A percentile compares a stretch with the other conserved stretches of the same genome.
These are phyloP conservation scores for Ustilago xerochloae DNA, from an alignment of 1,284 basidiomycete species.

Conservation along the genomic window DNA sequence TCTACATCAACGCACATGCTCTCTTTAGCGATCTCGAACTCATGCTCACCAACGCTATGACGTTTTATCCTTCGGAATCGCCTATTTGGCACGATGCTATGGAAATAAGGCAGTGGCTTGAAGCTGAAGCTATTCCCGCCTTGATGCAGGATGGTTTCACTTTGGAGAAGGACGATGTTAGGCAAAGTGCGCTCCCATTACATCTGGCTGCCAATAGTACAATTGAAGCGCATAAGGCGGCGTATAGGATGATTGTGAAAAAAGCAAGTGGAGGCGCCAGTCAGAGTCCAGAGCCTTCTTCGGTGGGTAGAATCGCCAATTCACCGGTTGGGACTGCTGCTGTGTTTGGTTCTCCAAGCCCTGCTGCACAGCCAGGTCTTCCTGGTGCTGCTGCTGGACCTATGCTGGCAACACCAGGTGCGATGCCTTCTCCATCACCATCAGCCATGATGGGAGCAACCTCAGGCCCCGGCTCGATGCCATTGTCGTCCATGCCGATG, in stretches of 20 bases:
- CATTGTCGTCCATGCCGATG: slow-evolving; percentile 19
- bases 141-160: slow-evolving; percentile 65
- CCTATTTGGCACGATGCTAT: slow-evolving; percentile 61
- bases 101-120: slow-evolving; percentile 55
- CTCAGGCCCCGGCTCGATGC: slow-evolving; percentile 7
- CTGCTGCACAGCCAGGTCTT: slow-evolving; percentile 6
- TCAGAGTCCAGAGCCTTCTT: slow-evolving; percentile 41
- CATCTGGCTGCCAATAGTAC: slow-evolving; percentile 55
- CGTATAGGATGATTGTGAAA: slow-evolving; percentile 44
- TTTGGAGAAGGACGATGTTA: slow-evolving; percentile 62
- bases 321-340: slow-evolving; percentile 19
- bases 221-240: slow-evolving; percentile 51
- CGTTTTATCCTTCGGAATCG: slow-evolving; percentile 58
- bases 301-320: slow-evolving; percentile 15
- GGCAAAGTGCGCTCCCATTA: slow-evolving; percentile 61
- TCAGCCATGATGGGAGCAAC: slow-evolving; percentile 6
- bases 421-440: neutral
- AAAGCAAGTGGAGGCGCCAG: slow-evolving; percentile 25
- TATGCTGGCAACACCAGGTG: slow-evolving; percentile 8
- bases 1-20: slow-evolving; percentile 60
- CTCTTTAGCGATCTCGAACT: slow-evolving; percentile 57
- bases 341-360: slow-evolving; percentile 21
- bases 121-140: slow-evolving; percentile 57
- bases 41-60: slow-evolving; percentile 66
- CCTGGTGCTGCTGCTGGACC: neutral